Conservation (phyloP, 441 rosid genomes). For the Bruguiera hainesii region DNA sequence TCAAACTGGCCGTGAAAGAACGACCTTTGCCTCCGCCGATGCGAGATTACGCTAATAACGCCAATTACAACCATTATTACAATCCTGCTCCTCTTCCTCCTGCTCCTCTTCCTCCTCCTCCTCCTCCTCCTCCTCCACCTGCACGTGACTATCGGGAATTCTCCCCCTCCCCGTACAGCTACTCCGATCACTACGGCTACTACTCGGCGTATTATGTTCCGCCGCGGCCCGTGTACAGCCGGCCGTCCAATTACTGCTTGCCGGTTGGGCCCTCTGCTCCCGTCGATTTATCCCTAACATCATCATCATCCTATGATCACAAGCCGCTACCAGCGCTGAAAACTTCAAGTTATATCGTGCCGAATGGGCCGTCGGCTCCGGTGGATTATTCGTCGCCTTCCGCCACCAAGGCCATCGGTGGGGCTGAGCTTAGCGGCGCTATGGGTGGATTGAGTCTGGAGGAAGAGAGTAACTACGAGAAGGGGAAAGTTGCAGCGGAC, state of each 20-base stretch:
- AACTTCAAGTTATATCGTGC: constrained; percentile 30
- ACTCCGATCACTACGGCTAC: constrained; percentile 30
- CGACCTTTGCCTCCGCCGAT: constrained; percentile 30
- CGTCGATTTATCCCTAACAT: constrained; percentile 23
- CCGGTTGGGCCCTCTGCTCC: constrained; percentile 51
- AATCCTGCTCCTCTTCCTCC: constrained; percentile 31
- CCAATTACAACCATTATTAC: constrained; percentile 38
- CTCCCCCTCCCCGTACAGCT: constrained; percentile 16
- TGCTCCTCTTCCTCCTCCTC: constrained; percentile 31
- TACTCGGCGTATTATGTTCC: constrained; percentile 36
- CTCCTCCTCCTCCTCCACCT: constrained; percentile 17
- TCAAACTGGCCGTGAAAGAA: constrained; percentile 40
- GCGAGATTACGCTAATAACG: constrained; percentile 25
- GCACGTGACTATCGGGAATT: constrained; percentile 37
- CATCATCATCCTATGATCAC: constrained; percentile 24
- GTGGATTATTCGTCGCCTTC: constrained; percentile 41
- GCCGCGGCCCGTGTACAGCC: constrained; percentile 33
- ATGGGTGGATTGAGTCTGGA: constrained; percentile 46
- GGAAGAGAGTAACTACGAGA: constrained; percentile 36
- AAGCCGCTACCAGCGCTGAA: constrained; percentile 32
- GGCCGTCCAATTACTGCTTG: constrained; percentile 22
- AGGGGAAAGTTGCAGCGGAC: constrained; percentile 28
- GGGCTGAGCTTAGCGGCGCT: constrained; percentile 15
- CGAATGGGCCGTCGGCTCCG: constrained; percentile 48
- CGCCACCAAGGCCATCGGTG: constrained; percentile 1